A percentile compares a stretch with the other conserved stretches of the same genome.
phyloP scores from a whole-genome alignment of 768 basidiomycete genomes.

The Agrocybe pediades region DNA sequence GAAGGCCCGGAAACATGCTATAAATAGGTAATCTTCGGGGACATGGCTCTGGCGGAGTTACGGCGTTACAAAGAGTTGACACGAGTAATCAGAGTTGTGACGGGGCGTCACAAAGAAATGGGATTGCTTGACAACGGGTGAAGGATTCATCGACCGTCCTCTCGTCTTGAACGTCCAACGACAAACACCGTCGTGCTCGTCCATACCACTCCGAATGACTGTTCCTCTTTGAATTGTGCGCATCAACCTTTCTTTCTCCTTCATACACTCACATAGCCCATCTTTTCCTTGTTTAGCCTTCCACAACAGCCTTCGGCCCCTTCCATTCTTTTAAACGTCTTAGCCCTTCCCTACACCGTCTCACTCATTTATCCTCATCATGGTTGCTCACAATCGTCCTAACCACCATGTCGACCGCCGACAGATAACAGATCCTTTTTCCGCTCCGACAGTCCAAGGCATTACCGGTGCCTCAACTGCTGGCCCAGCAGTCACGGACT shows the following conservation, averaged over 20 bases:
- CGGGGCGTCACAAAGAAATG: background rate
- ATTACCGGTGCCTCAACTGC: slow-evolving; percentile 16
- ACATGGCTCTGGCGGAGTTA: no score
- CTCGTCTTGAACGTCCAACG: background rate
- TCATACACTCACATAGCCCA: slow-evolving; percentile 5
- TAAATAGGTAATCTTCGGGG: no score
- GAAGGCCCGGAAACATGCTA: no score
- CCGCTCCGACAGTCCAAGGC: slow-evolving; percentile 12
- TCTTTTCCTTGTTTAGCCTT: slow-evolving; percentile 15
- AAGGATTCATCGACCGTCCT: background rate
- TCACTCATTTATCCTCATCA: slow-evolving; percentile 11
- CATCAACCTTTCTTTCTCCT: slow-evolving; percentile 9
- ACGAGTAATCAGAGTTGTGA: background rate
- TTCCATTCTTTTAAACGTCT: slow-evolving; percentile 24
- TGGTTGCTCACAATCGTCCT: slow-evolving; percentile 23
- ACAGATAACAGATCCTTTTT: slow-evolving; percentile 17
- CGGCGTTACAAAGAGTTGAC: background rate
- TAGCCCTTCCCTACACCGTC: slow-evolving; percentile 11
- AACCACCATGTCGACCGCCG: slow-evolving; percentile 8
- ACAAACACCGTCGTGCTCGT: background rate
- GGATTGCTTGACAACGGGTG: background rate
- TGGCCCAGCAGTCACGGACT: slow-evolving; percentile 18
- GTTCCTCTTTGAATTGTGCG: background rate
- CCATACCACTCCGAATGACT: background rate
- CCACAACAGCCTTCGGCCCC: slow-evolving; percentile 18